Evolutionary conservation across 2,329 filamentous ascomycete genomes (phyloP), one percentile per base, ranked within the genome.

Genomic region (Fusarium sarcochroum): DNA sequence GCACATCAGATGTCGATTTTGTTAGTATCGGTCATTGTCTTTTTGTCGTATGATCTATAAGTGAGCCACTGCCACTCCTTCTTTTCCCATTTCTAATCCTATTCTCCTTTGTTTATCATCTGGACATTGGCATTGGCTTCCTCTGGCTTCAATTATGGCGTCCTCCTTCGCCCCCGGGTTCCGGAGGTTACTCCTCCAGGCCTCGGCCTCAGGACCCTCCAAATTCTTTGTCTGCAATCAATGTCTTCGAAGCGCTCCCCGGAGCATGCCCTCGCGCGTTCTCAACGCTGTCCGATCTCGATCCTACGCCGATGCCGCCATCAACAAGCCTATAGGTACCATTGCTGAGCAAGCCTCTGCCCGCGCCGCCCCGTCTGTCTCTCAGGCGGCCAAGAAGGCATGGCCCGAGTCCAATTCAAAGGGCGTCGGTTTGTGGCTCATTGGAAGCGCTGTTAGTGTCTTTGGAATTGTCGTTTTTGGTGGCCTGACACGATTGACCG

Each of bases 391-490:
- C 11, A 81, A 80, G 69, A 78, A 77, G 21, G 78, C 79, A 4
- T 88, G 86, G 62, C 86, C 87, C 30, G 86, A 92, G 73, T 87
- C 87, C 11, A 93, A 87, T 69, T 88, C 90, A 60, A 96, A 92
- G 80, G 82, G 84, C 11, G 94, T 97, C 44, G 96, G 90, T 62
- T 95, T 95, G 83, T 99, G 94, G 94, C 87, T 99, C 45, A 83
- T 99, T 57, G 95, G 90, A 46, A 98, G 94, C 73, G 94, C 96
- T 1, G 92, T 89, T 42, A 97, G 93, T 78, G 96, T 98, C 52
- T 99, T 98, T 80, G 96, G 96, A 63, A 97, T 99, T 74, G 94
- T 99, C 51, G 89, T 99, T 44, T 97, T 97, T 79, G 96, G 96
- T 59, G 96, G 96, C 7, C 85, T 99, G 72, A 99, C 96, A 30